These are phyloP conservation scores for Dactylellina drechsleri DNA, from an alignment of 2,329 filamentous ascomycete species.

Conservation along the genomic window DNA sequence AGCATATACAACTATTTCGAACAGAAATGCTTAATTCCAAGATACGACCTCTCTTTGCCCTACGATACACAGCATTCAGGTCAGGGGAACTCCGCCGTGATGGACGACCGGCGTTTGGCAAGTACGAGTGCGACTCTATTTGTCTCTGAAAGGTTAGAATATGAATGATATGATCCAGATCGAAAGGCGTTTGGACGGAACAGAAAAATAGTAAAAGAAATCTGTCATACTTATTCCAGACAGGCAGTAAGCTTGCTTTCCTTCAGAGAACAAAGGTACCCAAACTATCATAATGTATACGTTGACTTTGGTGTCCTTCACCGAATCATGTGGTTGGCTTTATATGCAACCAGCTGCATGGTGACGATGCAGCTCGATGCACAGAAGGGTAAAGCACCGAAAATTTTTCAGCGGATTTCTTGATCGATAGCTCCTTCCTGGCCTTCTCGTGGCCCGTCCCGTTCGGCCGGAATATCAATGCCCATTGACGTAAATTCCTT, in stretches of 20 bases:
- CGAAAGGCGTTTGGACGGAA: slow-evolving; percentile 1
- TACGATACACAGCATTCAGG: slow-evolving; percentile 47
- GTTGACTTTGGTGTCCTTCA: slow-evolving; percentile 15
- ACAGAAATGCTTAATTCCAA: slow-evolving; percentile 1
- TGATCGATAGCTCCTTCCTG: slow-evolving; percentile 23
- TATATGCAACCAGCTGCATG: slow-evolving; percentile 54
- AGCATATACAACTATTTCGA: slow-evolving; percentile 22
- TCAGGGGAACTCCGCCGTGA: slow-evolving; percentile 32
- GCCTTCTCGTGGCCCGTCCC: slow-evolving; percentile 17
- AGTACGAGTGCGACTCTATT: background rate
- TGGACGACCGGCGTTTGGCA: slow-evolving; percentile 17
- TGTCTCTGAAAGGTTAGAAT: background rate
- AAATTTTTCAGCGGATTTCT: slow-evolving; percentile 42
- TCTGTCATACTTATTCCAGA: slow-evolving; percentile 36
- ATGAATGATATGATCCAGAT: background rate
- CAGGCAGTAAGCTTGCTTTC: slow-evolving; percentile 16
- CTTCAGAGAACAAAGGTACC: slow-evolving; percentile 24
- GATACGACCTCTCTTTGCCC: slow-evolving; percentile 34
- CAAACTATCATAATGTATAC: slow-evolving; percentile 16
- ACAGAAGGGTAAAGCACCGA: slow-evolving; percentile 40
- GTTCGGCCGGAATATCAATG: slow-evolving; percentile 25
- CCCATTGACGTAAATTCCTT: background rate
- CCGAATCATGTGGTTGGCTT: slow-evolving; percentile 53
- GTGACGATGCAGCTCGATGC: slow-evolving; percentile 55
- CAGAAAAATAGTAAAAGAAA: slow-evolving; percentile 15